These are phyloP conservation scores for Pleurotus salmoneostramineus DNA, from an alignment of 768 basidiomycete species.

Conservation along the genomic window DNA sequence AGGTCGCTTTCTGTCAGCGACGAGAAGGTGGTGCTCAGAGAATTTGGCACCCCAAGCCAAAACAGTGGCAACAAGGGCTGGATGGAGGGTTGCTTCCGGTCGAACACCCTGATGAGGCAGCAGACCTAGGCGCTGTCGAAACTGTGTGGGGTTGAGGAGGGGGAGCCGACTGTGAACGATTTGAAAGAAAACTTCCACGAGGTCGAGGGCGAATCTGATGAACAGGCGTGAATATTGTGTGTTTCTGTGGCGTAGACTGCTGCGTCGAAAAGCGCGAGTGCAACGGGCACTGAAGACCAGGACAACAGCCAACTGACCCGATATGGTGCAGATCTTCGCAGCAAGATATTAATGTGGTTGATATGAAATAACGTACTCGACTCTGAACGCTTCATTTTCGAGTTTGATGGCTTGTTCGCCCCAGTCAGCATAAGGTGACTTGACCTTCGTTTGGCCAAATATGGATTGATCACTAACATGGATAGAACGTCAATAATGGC, in stretches of 20 bases:
- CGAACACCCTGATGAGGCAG: conserved; percentile 22
- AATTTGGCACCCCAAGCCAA: conserved; percentile 93
- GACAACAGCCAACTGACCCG: conserved; percentile 1
- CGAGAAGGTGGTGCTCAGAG: conserved; percentile 83
- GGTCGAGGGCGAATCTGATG: conserved; percentile 82
- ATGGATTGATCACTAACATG: conserved; percentile 32
- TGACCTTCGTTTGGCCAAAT: conserved; percentile 28
- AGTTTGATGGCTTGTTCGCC: conserved; percentile 71
- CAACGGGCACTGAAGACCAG: neutral
- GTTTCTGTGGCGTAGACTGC: conserved; percentile 1
- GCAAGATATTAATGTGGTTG: conserved; percentile 6
- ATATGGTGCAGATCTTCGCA: conserved; percentile 3
- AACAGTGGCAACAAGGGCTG: conserved; percentile 79
- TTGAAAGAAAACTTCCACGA: conserved; percentile 94
- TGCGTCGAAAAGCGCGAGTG: neutral
- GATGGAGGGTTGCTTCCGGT: conserved; percentile 47
- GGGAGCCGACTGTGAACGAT: conserved; percentile 87
- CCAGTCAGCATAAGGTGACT: conserved; percentile 64
- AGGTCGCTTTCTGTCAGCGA: conserved; percentile 70
- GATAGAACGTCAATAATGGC: conserved; percentile 11
- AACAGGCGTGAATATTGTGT: conserved; percentile 7
- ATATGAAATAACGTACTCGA: conserved; percentile 64
- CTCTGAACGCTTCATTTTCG: conserved; percentile 68
- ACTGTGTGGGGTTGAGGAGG: conserved; percentile 78
- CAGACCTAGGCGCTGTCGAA: conserved; percentile 67